phyloP scores from a whole-genome alignment of 176 grass and related monocot species.

The Aegilops longissima region DNA sequence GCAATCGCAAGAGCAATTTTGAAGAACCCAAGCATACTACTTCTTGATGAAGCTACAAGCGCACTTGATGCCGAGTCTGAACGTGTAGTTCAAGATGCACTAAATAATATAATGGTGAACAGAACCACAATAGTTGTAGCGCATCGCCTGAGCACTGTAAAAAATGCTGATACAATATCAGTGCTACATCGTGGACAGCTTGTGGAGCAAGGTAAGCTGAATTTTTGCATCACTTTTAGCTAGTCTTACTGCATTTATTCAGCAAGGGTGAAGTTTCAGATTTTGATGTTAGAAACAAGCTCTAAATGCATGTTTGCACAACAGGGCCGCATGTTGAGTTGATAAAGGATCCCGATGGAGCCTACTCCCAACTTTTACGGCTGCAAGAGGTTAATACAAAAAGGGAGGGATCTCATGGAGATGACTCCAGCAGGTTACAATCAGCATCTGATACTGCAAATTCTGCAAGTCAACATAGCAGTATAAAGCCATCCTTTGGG shows the following conservation, averaged over 20 bases:
- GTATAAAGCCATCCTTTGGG: conserved; percentile 38
- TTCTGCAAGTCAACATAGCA: conserved; percentile 19
- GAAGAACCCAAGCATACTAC: neutral
- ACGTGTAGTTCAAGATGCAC: conserved; percentile 52
- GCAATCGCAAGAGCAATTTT: neutral
- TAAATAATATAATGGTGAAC: conserved; percentile 59
- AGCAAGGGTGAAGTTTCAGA: neutral
- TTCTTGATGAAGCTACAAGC: neutral
- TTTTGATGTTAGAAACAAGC: neutral
- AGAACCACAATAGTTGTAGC: conserved; percentile 71
- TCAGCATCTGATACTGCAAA: neutral
- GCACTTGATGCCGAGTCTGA: neutral
- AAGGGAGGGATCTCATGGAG: conserved; percentile 6
- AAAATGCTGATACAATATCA: conserved; percentile 68
- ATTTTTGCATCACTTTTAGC: conserved; percentile 4
- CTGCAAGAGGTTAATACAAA: conserved; percentile 47
- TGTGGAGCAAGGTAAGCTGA: conserved; percentile 60
- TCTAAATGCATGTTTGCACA: neutral
- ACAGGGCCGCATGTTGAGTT: conserved; percentile 62
- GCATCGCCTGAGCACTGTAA: conserved; percentile 64
- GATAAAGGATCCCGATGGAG: conserved; percentile 52
- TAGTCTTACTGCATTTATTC: neutral
- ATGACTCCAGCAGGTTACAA: neutral
- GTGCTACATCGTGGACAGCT: conserved; percentile 62
- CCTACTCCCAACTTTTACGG: conserved; percentile 61